Conservation (phyloP, 2,329 filamentous ascomycete species). For the Verticillium albo-atrum region DNA sequence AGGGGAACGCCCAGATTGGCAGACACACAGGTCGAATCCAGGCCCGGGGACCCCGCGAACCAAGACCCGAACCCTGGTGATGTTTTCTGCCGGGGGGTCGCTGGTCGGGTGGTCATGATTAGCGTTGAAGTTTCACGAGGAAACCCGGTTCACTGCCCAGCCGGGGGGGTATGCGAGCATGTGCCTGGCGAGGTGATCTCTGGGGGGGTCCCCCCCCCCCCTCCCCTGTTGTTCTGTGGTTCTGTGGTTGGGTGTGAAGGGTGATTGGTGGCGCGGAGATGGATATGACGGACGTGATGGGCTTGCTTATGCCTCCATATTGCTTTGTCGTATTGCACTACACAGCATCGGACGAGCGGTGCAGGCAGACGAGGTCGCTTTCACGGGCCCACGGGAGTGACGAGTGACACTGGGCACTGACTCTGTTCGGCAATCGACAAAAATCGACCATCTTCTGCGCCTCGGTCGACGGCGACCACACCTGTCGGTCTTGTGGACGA, state of each 20-base stretch:
- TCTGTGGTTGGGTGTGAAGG: not conserved
- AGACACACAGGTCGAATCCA: not conserved
- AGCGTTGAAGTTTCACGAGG: not conserved
- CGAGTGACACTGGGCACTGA: too few species aligned
- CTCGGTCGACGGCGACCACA: too few species aligned
- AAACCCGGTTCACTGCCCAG: not conserved
- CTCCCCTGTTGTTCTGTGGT: too few species aligned
- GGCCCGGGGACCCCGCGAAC: not conserved
- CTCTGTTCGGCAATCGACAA: too few species aligned
- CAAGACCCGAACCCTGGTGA: not conserved
- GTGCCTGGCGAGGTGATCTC: not conserved
- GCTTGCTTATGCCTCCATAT: not conserved
- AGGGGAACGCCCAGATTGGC: not conserved
- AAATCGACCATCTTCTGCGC: too few species aligned
- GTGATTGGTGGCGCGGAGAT: not conserved
- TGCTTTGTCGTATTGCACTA: not conserved
- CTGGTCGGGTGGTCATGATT: not conserved
- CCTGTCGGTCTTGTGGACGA: not conserved
- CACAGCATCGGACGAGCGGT: not conserved
- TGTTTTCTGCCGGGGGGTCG: not conserved
- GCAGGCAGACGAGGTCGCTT: too few species aligned
- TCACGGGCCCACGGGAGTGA: too few species aligned
- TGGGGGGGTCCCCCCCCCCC: not conserved
- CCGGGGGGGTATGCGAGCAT: not conserved
- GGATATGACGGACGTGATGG: not conserved